Conservation (phyloP, 2,329 filamentous ascomycete genomes). For the Stagonosporopsis tanaceti region DNA sequence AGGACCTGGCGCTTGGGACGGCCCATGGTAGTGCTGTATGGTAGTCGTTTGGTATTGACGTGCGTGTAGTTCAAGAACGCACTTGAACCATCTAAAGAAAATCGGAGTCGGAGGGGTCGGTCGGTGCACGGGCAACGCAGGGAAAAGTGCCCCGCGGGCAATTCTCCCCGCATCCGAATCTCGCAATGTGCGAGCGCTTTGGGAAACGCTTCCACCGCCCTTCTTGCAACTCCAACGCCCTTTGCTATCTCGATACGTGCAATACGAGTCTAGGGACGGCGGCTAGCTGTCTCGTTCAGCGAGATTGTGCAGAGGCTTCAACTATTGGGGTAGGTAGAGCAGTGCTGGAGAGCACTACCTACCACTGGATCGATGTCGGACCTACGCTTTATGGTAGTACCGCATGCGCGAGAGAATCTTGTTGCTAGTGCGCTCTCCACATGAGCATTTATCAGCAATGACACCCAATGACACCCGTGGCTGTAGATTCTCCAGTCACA, state of each 20-base stretch:
- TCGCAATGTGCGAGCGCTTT: constrained; percentile 2
- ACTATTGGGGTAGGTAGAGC: neutral
- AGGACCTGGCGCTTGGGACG: constrained; percentile 79
- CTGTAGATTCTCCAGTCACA: constrained; percentile 15
- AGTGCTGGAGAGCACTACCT: neutral
- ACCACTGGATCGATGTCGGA: constrained; percentile 19
- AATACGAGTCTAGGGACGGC: constrained; percentile 2
- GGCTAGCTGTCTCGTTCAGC: neutral
- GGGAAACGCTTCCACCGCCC: constrained; percentile 22
- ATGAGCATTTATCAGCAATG: constrained; percentile 38
- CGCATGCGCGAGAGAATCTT: constrained; percentile 4
- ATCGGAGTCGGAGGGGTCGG: constrained; percentile 18
- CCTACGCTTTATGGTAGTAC: neutral
- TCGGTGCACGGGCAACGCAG: neutral
- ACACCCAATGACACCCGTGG: constrained; percentile 25
- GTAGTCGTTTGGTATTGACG: constrained; percentile 2
- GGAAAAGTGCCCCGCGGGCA: constrained; percentile 9
- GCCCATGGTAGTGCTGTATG: constrained; percentile 62
- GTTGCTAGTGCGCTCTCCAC: constrained; percentile 20
- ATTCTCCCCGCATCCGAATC: constrained; percentile 17
- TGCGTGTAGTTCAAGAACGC: constrained; percentile 3
- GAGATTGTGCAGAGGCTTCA: neutral
- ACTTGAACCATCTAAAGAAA: neutral
- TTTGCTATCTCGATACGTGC: neutral
- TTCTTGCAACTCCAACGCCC: constrained; percentile 7